Evolutionary conservation across 192 early-diverging fungal genomes (phyloP).

Genomic region (Dissophora globulifera): DNA sequence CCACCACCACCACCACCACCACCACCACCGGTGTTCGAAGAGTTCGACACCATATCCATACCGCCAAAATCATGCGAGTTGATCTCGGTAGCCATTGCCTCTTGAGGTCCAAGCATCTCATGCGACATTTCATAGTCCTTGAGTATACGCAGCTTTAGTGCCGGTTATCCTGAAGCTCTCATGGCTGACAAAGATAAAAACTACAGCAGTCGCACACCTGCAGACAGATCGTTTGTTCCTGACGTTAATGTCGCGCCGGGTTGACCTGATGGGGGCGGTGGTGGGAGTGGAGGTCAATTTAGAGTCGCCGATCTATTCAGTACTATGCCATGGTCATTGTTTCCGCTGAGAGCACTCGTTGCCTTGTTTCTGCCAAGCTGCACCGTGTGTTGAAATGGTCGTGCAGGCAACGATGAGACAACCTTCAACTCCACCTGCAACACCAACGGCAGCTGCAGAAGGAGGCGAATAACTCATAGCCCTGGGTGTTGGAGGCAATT

Average conservation of each 20-base stretch:
- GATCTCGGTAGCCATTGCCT: background rate
- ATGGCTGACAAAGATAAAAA: background rate
- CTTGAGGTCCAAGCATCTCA: constrained; percentile 3
- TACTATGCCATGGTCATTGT: constrained; percentile 8
- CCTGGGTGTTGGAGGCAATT: constrained; percentile 45
- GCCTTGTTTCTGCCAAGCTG: background rate
- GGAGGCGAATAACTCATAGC: constrained; percentile 27
- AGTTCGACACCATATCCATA: background rate
- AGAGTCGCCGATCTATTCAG: constrained; percentile 42
- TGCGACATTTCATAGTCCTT: constrained; percentile 35
- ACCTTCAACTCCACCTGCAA: background rate
- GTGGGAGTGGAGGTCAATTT: constrained; percentile 38
- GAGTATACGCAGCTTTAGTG: constrained; percentile 24
- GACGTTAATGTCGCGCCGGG: no score
- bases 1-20: background rate
- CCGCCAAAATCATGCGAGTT: background rate
- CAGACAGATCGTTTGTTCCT: background rate
- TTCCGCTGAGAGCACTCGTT: constrained; percentile 2
- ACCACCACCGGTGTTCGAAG: background rate
- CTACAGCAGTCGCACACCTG: background rate
- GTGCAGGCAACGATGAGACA: constrained; percentile 29
- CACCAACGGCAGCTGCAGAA: background rate
- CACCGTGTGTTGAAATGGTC: constrained; percentile 18
- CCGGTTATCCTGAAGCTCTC: constrained; percentile 3
- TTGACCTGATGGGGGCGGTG: constrained; percentile 21